Base-by-base conservation (phyloP, 768 basidiomycete species). In the Termitomyces sp. region DNA sequence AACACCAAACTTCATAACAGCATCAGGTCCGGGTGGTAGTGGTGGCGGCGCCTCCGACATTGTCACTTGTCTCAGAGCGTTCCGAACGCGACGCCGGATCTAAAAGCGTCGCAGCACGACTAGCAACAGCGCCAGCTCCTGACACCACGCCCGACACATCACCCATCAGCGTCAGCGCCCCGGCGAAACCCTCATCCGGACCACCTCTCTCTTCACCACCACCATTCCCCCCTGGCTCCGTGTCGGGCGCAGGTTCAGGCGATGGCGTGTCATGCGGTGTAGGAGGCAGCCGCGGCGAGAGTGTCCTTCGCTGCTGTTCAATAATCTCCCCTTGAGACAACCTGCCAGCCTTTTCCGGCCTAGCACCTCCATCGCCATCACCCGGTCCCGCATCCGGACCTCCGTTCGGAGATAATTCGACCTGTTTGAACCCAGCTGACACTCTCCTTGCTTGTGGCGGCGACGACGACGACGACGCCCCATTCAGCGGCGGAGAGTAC, bases 361-460 rank as follows among this genome's bases (percentile, higher is more conserved):
- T 33, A 23, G 23, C 23, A 23, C 17, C 15, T 57, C 9, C 33
- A 33, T 10, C 11, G 7, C 33, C 52, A 38, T 51, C 45, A 45
- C 45, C 62, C 58, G 62, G 54, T 53, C 59, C 62, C 14, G 37
- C 23, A 51, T 60, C 67, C 64, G 63, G 50, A 54, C 55, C 47
- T 14, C 26, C 44, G 23, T 38, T 47, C 26, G 56, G 15, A 51
- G 64, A 55, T 21, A 61, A 21, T 41, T 62, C 62, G n/a, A 65
- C 60, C 50, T 63, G 60, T 38, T 60, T 66, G 49, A 66, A 63
- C 14, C 64, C 63, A 48, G 56, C 49, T 38, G 65, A 58, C 33
- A 62, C 28, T 21, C 42, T 63, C 37, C 53, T 49, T 7, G 30
- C 37, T 41, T 56, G 56, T 41, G 55, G 17, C 17, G 56, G n/a